Evolutionary conservation across 345 rosid species (phyloP).

Genomic region (Lepidium africanum): DNA sequence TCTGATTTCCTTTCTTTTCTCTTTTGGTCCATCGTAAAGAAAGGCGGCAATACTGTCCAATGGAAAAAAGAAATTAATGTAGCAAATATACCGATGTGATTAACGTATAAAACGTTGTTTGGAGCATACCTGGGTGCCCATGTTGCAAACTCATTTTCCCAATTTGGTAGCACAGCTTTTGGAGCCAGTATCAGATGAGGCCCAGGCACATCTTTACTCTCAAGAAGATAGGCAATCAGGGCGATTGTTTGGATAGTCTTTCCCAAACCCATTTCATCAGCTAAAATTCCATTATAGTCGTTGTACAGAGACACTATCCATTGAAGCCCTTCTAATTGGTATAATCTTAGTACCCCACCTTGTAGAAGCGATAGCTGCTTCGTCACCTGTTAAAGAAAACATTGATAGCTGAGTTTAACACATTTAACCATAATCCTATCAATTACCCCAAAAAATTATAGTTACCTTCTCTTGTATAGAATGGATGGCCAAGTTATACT

Average conservation of each 20-base stretch:
- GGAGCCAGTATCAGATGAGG: slow-evolving; percentile 98
- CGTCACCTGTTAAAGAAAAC: slow-evolving; percentile 48
- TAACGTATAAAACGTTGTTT: background rate
- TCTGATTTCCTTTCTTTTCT: slow-evolving; percentile 81
- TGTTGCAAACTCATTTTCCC: slow-evolving; percentile 84
- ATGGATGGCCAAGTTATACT: slow-evolving; percentile 90
- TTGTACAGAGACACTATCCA: slow-evolving; percentile 98
- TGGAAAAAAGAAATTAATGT: slow-evolving; percentile 12
- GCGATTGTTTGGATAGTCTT: slow-evolving; percentile 97
- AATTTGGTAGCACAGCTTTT: slow-evolving; percentile 95
- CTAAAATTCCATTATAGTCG: slow-evolving; percentile 93
- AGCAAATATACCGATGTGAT: background rate
- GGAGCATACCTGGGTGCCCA: slow-evolving; percentile 79
- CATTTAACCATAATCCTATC: background rate
- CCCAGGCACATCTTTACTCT: slow-evolving; percentile 70
- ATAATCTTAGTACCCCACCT: slow-evolving; percentile 87
- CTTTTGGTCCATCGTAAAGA: slow-evolving; percentile 93
- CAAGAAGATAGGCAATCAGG: slow-evolving; percentile 77
- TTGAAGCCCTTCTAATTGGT: slow-evolving; percentile 96
- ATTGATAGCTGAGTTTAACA: background rate
- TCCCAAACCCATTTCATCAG: slow-evolving; percentile 99
- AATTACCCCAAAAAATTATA: background rate
- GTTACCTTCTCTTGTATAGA: slow-evolving; percentile 85
- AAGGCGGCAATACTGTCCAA: slow-evolving; percentile 67
- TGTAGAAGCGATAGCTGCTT: slow-evolving; percentile 87